Percentiles rank a stretch among this genome's conserved stretches.
Conservation (phyloP, 2,329 filamentous ascomycete genomes). For the Orbilia ellipsospora region DNA sequence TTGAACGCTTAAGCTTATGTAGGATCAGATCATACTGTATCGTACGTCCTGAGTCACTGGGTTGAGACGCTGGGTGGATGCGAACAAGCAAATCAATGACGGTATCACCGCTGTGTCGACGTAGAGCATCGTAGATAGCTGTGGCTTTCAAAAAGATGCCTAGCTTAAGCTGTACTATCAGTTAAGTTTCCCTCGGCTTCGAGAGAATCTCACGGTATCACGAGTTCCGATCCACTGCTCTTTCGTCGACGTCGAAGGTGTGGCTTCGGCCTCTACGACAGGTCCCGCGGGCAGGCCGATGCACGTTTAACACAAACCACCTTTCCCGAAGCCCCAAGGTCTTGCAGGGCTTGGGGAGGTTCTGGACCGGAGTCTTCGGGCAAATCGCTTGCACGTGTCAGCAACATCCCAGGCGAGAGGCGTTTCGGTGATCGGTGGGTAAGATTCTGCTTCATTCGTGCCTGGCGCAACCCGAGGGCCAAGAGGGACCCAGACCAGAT, state of each 20-base stretch:
- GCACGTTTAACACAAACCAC: neutral
- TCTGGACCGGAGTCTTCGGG: slow-evolving; percentile 9
- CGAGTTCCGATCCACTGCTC: slow-evolving; percentile 1
- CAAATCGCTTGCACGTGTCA: slow-evolving; percentile 1
- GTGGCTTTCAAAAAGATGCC: neutral
- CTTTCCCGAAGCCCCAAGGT: no score
- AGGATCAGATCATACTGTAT: slow-evolving; percentile 30
- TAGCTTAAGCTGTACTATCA: neutral
- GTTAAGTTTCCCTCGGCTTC: slow-evolving; percentile 12
- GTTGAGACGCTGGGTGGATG: neutral
- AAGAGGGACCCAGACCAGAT: no score
- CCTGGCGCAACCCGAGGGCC: no score
- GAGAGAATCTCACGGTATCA: slow-evolving; percentile 13
- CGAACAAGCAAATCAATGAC: slow-evolving; percentile 4
- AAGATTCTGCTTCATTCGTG: no score
- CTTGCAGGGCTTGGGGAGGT: no score
- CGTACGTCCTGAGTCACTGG: slow-evolving; percentile 40
- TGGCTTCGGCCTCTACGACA: slow-evolving; percentile 30
- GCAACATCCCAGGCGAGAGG: slow-evolving; percentile 14
- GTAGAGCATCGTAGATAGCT: slow-evolving; percentile 6
- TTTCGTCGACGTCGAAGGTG: slow-evolving; percentile 40
- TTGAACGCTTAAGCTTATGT: slow-evolving; percentile 5
- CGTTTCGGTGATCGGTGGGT: slow-evolving; percentile 7
- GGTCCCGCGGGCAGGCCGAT: slow-evolving; percentile 43
- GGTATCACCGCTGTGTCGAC: slow-evolving; percentile 40